Evolutionary conservation across 345 rosid genomes (phyloP), one percentile per base, ranked within the genome.

Genomic region (Camelina laxa): DNA sequence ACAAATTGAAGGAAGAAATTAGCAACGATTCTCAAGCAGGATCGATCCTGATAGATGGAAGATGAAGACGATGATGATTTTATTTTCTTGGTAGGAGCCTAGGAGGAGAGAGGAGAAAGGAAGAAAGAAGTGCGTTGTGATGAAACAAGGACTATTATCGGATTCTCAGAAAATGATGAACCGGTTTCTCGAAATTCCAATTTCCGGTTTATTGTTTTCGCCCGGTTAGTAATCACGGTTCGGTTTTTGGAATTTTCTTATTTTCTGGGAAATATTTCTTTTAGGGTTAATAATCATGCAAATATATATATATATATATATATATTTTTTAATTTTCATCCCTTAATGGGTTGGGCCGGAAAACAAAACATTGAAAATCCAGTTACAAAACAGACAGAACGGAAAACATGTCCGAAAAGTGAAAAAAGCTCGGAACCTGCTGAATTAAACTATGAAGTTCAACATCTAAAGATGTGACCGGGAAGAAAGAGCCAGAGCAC

Each of bases 31-130:
- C 67, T 63, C 50, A 6, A 44, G 24, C 4, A 30, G 60, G 66
- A 48, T 69, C 70, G 80, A 62, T 62, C 65, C 31, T 21, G 55
- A 35, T 20, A 61, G 70, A 73, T 24, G 42, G 51, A 61, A 1
- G 50, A 41, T 9, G 47, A 42, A 4, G 47, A 42, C 1, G 30
- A 51, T 2, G 53, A 53, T 39, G 70, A 62, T 41, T 59, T 44
- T 54, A 70, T 61, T 76, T 69, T 76, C 75, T 55, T 39, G 58
- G 75, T 61, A 8, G 41, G 27, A 24, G 24, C n/a, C n/a, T n/a
- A 60, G 74, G n/a, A n/a, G n/a, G n/a, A n/a, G n/a, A n/a, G 75
- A 61, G 75, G 65, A 76, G 75, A 67, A 70, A 76, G 55, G 68
- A 59, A 60, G 22, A 27, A 30, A 19, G 20, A 56, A 51, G 30